A percentile compares a stretch with the other conserved stretches of the same genome.
These are phyloP conservation scores for Acanthamoeba quina DNA, from an alignment of 208 protist species.

Conservation along the genomic window DNA sequence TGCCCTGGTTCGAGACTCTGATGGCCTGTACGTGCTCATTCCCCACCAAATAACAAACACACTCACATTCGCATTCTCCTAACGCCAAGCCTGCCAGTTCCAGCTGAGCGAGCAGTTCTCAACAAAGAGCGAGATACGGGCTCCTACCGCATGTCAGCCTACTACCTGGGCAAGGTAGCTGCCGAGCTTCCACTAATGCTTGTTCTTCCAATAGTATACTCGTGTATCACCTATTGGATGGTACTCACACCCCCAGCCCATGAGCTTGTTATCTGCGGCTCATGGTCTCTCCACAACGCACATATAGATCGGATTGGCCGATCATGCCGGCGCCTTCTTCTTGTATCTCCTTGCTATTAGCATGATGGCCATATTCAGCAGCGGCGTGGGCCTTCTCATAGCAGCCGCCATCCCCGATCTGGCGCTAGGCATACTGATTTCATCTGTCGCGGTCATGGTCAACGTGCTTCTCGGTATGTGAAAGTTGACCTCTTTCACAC, in stretches of 20 bases:
- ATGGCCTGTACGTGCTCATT: not conserved
- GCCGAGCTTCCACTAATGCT: slow-evolving; percentile 70
- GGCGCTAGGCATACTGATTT: not conserved
- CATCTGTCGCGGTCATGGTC: not conserved
- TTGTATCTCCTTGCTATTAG: not conserved
- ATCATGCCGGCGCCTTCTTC: not conserved
- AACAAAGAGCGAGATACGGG: slow-evolving; percentile 74
- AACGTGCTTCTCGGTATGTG: too few species aligned
- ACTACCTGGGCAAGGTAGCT: slow-evolving; percentile 79
- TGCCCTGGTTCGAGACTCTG: not conserved
- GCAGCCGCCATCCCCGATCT: not conserved
- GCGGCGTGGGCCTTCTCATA: not conserved
- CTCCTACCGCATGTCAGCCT: slow-evolving; percentile 75
- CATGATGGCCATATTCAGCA: not conserved
- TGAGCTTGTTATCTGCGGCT: too few species aligned
- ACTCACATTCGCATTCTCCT: not conserved
- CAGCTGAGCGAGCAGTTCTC: slow-evolving; percentile 70
- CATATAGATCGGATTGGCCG: not conserved
- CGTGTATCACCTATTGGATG: slow-evolving; percentile 80
- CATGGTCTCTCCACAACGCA: too few species aligned
- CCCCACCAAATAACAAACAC: not conserved
- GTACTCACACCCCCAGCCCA: not conserved
- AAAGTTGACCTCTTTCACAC: not conserved
- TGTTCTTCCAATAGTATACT: not conserved
- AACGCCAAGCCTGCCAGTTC: not conserved